Percentiles rank a stretch among this genome's conserved stretches.
Evolutionary conservation across 208 protist species (phyloP).

Genomic region (Acanthamoeba lenticulata): DNA sequence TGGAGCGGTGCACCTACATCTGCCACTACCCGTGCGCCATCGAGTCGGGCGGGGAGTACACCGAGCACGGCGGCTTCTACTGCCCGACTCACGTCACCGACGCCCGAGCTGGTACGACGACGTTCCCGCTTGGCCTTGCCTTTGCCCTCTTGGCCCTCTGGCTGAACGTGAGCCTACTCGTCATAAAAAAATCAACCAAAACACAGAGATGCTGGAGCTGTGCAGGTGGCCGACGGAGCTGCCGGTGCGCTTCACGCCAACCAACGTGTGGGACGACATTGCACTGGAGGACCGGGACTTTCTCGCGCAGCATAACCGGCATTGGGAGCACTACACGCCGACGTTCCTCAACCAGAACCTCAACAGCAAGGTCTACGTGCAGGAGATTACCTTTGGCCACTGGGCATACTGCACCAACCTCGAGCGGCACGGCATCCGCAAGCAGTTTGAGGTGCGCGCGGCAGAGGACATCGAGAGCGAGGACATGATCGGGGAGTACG

Average conservation of each 20-base stretch:
- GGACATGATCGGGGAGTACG: conserved; percentile 48
- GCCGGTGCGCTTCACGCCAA: background rate
- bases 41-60: background rate
- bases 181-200: background rate
- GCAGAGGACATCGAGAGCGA: background rate
- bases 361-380: background rate
- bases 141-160: background rate
- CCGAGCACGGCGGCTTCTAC: conserved; percentile 46
- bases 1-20: background rate
- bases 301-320: background rate
- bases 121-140: background rate
- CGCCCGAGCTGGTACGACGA: background rate
- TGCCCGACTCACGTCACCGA: background rate
- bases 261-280: conserved; percentile 36
- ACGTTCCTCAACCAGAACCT: background rate
- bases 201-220: background rate
- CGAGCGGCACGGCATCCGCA: background rate
- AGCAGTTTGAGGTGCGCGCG: background rate
- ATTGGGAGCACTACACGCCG: conserved; percentile 15
- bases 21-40: conserved; percentile 57
- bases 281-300: background rate
- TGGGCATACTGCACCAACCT: conserved; percentile 40
- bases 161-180: no score
- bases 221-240: background rate
- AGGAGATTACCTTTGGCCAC: conserved; percentile 13